Percentiles rank a stretch among this genome's conserved stretches.
Evolutionary conservation across 352 stramenopile species (phyloP).

Genomic region (Elongisporangium undulatum): DNA sequence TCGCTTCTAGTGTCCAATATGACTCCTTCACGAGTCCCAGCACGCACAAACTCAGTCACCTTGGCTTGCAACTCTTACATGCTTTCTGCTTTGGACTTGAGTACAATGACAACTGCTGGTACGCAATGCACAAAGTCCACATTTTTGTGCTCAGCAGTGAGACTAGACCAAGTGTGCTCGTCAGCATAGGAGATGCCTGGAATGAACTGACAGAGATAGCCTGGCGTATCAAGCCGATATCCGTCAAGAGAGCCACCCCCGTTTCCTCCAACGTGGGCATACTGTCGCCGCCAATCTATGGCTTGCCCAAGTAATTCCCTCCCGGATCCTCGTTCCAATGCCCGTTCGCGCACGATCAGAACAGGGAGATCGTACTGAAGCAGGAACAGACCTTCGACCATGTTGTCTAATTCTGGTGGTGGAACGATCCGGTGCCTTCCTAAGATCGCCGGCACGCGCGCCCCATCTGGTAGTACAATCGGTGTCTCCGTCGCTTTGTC

Average conservation of each 20-base stretch:
- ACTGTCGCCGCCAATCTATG: not conserved
- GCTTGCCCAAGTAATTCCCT: conserved; percentile 5
- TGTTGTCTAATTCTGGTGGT: conserved; percentile 18
- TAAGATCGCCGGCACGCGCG: conserved; percentile 5
- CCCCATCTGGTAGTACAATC: not conserved
- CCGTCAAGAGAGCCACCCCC: not conserved
- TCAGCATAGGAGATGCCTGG: not conserved
- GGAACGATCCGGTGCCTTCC: conserved; percentile 9
- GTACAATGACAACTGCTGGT: not conserved
- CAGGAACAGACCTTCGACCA: conserved; percentile 9
- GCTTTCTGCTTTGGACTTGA: not conserved
- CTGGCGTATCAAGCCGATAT: not conserved
- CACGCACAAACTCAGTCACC: not conserved
- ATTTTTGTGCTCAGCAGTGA: not conserved
- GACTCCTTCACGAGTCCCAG: not conserved
- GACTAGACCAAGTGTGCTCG: not conserved
- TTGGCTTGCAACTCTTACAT: not conserved
- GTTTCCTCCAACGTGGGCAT: not conserved
- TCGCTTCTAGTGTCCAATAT: not conserved
- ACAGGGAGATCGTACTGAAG: conserved; percentile 22
- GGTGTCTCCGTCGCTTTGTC: no score
- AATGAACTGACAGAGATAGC: not conserved
- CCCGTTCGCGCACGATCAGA: conserved; percentile 12
- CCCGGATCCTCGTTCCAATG: not conserved
- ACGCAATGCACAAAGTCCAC: no score